These are phyloP conservation scores for Plasmodium inui DNA, from an alignment of 169 alveolate genomes.

Conservation along the genomic window DNA sequence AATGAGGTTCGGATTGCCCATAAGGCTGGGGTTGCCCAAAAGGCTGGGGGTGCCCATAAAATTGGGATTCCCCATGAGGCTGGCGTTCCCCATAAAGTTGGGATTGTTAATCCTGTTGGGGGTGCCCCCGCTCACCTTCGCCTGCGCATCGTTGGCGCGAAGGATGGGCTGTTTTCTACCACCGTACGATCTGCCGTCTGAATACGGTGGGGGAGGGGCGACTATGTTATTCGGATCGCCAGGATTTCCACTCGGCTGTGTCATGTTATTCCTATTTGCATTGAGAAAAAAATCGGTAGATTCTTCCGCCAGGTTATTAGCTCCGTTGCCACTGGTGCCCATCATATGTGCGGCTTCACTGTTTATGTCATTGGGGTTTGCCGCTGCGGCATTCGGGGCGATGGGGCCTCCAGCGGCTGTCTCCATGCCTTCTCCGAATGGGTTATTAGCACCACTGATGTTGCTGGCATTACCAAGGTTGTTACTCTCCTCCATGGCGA, in stretches of 20 bases:
- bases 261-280: not conserved
- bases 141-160: conserved; percentile 31
- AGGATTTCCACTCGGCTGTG: not conserved
- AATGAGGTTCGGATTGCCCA: conserved; percentile 1
- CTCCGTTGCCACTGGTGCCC: not conserved
- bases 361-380: not conserved
- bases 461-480: not conserved
- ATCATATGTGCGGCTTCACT: not conserved
- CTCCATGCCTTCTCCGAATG: not conserved
- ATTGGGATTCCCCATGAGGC: not conserved
- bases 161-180: conserved; percentile 7
- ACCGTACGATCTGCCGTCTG: conserved; percentile 16
- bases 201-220: conserved; percentile 67
- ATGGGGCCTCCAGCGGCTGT: too few relatives aligned
- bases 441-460: not conserved
- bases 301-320: not conserved
- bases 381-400: not conserved
- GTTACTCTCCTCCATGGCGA: not conserved
- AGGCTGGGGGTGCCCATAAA: not conserved
- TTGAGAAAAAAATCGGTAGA: conserved; percentile 8
- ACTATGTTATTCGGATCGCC: not conserved
- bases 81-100: not conserved
- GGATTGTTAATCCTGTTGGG: not conserved
- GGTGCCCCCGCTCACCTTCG: not conserved
- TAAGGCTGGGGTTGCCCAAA: not conserved